These are phyloP conservation scores for Xylaria sp. DNA, from an alignment of 2,329 filamentous ascomycete genomes.

Conservation along the genomic window DNA sequence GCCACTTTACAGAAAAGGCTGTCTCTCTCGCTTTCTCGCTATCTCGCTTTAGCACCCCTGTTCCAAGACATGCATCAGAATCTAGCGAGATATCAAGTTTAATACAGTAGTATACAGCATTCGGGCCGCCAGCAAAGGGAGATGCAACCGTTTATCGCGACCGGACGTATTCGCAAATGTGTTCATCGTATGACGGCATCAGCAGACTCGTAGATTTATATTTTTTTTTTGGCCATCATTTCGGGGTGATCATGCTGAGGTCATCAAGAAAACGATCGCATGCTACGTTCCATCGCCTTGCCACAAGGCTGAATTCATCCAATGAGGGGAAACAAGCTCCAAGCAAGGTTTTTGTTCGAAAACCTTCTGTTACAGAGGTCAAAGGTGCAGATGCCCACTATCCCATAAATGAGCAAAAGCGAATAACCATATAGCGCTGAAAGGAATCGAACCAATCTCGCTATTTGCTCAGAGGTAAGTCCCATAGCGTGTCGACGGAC, in stretches of 20 bases:
- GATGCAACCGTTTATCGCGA: constrained; percentile 21
- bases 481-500: constrained; percentile 4
- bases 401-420: too few species aligned
- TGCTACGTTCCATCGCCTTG: constrained; percentile 19
- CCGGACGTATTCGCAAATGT: constrained; percentile 9
- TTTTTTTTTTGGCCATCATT: constrained; percentile 6
- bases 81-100: constrained; percentile 20
- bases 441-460: too few species aligned
- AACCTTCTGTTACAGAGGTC: constrained; percentile 6
- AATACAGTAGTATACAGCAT: constrained; percentile 17
- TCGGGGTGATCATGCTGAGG: constrained; percentile 11
- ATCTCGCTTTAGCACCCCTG: neutral
- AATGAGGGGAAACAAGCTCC: constrained; percentile 8
- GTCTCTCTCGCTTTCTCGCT: neutral
- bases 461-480: too few species aligned
- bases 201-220: constrained; percentile 22
- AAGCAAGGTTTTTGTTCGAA: neutral
- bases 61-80: constrained; percentile 6
- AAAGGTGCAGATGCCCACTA: constrained; percentile 1
- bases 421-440: too few species aligned
- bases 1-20: neutral
- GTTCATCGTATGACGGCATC: constrained; percentile 33
- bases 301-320: constrained; percentile 21
- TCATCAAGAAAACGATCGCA: constrained; percentile 20
- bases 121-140: constrained; percentile 19